Base-by-base conservation (phyloP, 2,329 filamentous ascomycete species). In the Calycina herbarum region DNA sequence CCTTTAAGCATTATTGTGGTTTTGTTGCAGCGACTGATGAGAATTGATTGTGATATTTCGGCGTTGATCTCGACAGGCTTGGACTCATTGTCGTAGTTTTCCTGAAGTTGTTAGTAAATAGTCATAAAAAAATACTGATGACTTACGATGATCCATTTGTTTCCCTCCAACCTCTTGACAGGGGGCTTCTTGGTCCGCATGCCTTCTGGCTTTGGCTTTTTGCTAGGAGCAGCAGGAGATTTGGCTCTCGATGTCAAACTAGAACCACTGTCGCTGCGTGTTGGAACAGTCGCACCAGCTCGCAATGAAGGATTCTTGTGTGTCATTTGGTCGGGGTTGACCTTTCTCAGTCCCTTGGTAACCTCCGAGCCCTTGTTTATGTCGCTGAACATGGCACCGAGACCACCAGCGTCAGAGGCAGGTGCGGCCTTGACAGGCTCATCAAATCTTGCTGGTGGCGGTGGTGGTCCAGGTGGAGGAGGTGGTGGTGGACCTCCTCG, bases 251-350 rank as follows among this genome's bases (percentile, higher is more conserved):
- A 82, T 13, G 79, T 77, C 51, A 82, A 81, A 66, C 82, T 83
- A 27, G 84, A 85, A 33, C 79, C 77, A 59, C 80, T 81, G 62
- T 82, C 80, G 63, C 82, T 83, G 65, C 84, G 80, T 65, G 82
- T 82, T 1, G 91, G 83, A 2, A 94, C 92, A 1, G 86, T 85
- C 13, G 91, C 90, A 67, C 83, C 82, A 29, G 91, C 86, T 68
- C 95, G 89, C 65, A 99, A 83, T 10, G 89, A 87, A 15, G 95
- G 95, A 79, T 99, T 99, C 83, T 98, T 98, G 81, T 99, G 95
- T 67, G 95, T 99, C 94, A 97, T 97, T 78, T 98, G 85, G 63
- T 91, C 95, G 76, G 89, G 90, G 80, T 97, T 94, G 60, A 99
- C 95, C 82, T 97, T 99, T 71, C 91, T 90, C 42, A 99, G 84